Conservation (phyloP, 768 basidiomycete genomes). For the Suillus discolor region DNA sequence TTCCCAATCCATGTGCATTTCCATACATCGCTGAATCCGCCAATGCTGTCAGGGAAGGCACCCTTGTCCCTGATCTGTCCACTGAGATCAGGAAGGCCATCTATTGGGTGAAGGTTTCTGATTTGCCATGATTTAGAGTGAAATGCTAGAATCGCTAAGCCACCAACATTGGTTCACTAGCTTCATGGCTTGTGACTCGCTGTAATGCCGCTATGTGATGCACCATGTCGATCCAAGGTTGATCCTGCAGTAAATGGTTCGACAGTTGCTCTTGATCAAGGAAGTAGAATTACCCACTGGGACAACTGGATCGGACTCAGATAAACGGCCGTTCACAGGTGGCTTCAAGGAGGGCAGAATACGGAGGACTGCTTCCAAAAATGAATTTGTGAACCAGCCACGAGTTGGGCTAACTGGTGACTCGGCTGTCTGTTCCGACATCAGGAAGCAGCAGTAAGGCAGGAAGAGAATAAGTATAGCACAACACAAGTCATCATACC, state of each 20-base stretch:
- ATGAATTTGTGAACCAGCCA: neutral
- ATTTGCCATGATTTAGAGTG: slow-evolving; percentile 1
- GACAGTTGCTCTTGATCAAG: neutral
- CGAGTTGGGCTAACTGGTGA: neutral
- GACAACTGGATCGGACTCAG: neutral
- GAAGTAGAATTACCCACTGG: neutral
- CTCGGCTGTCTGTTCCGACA: neutral
- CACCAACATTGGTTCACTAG: slow-evolving; percentile 2
- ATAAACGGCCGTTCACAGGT: neutral
- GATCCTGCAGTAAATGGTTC: neutral
- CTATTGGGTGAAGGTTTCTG: neutral
- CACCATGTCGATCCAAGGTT: neutral
- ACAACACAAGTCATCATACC: neutral
- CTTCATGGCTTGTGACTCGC: neutral
- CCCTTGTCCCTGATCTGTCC: slow-evolving; percentile 24
- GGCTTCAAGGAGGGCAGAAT: neutral
- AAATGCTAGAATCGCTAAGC: neutral
- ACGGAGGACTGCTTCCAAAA: neutral
- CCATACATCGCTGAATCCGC: slow-evolving; percentile 49
- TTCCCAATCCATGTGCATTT: slow-evolving; percentile 33
- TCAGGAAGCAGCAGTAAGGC: neutral
- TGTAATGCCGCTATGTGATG: slow-evolving; percentile 1
- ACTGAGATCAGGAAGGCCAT: slow-evolving; percentile 9
- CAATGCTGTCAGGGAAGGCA: slow-evolving; percentile 37
- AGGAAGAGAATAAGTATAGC: neutral